Percentiles rank a stretch among this genome's conserved stretches.
Evolutionary conservation across 306 rosid genomes (phyloP).

Genomic region (Vigna hirtella): DNA sequence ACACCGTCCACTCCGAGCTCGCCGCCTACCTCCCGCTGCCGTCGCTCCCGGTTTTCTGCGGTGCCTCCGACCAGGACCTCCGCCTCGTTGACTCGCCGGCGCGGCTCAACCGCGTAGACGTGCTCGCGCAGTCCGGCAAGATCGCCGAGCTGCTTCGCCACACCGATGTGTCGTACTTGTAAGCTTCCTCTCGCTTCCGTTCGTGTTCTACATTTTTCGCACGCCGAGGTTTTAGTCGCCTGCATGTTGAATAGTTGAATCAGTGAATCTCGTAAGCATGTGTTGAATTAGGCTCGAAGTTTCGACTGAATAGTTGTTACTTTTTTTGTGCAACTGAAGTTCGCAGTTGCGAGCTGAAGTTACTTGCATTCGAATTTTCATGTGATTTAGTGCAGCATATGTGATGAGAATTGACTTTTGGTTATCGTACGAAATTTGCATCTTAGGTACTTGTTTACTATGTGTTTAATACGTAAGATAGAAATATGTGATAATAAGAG

Average conservation of each 20-base stretch:
- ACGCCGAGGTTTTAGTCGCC: constrained; percentile 39
- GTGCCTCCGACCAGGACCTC: constrained; percentile 74
- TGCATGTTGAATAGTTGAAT: constrained; percentile 29
- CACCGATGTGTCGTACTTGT: constrained; percentile 94
- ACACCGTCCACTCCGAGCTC: constrained; percentile 86
- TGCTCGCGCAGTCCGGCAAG: constrained; percentile 71
- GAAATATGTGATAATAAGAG: not conserved
- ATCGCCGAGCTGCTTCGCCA: constrained; percentile 85
- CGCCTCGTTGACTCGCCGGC: constrained; percentile 68
- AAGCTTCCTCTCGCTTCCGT: constrained; percentile 42
- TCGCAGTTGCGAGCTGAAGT: constrained; percentile 15
- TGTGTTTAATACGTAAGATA: not conserved
- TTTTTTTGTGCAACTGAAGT: constrained; percentile 27
- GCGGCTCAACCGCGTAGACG: constrained; percentile 56
- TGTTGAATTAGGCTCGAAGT: constrained; percentile 11
- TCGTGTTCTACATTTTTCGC: constrained; percentile 26
- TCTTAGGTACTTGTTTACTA: not conserved
- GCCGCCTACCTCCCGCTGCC: constrained; percentile 93
- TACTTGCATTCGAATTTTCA: constrained; percentile 34
- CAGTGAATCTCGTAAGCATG: constrained; percentile 18
- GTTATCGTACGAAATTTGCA: not conserved
- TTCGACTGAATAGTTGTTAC: not conserved
- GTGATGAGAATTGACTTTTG: constrained; percentile 29
- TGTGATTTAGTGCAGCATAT: constrained; percentile 29
- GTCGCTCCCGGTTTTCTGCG: constrained; percentile 91